Base-by-base conservation (phyloP, 306 rosid species). In the Calophaca sinica region DNA sequence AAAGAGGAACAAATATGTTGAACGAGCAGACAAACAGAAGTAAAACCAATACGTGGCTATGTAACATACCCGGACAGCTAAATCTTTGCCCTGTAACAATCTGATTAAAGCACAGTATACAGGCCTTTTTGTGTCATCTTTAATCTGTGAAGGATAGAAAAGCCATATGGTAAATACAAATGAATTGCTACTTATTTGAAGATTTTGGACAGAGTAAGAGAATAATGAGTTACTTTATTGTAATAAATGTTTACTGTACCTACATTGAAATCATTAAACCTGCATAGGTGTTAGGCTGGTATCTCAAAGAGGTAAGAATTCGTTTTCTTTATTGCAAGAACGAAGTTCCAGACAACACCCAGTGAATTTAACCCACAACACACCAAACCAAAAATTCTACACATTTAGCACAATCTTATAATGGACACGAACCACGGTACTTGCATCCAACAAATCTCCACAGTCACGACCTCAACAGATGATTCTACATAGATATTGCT, bases 21-120 rank as follows among this genome's bases (percentile, higher is more conserved):
- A 68, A 68, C 54, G 3, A 49, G 29, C 73, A 81, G 77, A 73
- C 20, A 80, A 70, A 54, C 61, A 68, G 14, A 48, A 65, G 65
- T 76, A 49, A 59, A 45, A 28, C 60, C 31, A 74, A 72, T 46
- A 70, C 65, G 72, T 67, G 67, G 46, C 61, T 46, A 61, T 35
- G 62, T 65, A 76, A 61, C 91, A 70, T 89, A 94, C 98, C 90
- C 85, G 84, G 66, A 94, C 98, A 79, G 96, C 83, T 55, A 91
- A 86, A 79, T 94, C 92, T 58, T 83, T 94, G 70, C 86, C 94
- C 86, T 89, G 97, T 80, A 94, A 81, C 85, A 94, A 79, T 72
- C 82, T 89, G 90, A 94, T 87, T 80, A 94, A 83, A 80, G 89
- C 90, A 89, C 94, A 94, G 76, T 94, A 94, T 5, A 94, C 98